Evolutionary conservation across 1,139 yeast species (phyloP).

Genomic region (Kodamaea arcana): DNA sequence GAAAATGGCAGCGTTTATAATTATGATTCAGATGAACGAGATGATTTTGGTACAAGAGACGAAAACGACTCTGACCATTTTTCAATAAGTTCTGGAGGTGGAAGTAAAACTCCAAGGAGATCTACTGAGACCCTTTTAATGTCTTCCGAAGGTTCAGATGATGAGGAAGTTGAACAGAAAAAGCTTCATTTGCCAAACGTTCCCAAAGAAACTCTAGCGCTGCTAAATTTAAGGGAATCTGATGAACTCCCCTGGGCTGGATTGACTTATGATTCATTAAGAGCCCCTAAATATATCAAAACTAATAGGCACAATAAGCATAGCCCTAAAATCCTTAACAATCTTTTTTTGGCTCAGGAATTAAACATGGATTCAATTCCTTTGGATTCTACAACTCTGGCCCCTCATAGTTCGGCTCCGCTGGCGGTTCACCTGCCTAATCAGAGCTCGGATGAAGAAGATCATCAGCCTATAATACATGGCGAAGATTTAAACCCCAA

Average conservation of each 20-base stretch:
- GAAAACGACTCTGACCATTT: conserved; percentile 6
- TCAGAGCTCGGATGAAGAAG: conserved; percentile 1
- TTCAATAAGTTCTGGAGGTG: conserved; percentile 4
- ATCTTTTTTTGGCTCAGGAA: conserved; percentile 80
- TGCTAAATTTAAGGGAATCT: conserved; percentile 5
- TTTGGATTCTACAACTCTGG: background rate
- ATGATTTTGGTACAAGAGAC: conserved; percentile 4
- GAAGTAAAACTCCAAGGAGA: background rate
- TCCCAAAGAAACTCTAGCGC: conserved; percentile 2
- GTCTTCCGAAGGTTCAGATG: background rate
- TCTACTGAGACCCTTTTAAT: background rate
- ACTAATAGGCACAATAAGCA: conserved; percentile 41
- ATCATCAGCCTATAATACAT: background rate
- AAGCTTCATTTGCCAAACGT: conserved; percentile 2
- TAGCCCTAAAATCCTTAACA: conserved; percentile 44
- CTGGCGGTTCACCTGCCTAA: no score
- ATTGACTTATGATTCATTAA: conserved; percentile 35
- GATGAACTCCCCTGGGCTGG: conserved; percentile 30
- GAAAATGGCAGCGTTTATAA: conserved; percentile 11
- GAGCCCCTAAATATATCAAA: conserved; percentile 53
- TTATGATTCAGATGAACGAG: conserved; percentile 11
- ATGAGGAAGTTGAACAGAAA: background rate
- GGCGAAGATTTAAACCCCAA: conserved; percentile 4
- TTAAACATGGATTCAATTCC: conserved; percentile 25
- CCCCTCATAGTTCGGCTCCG: conserved; percentile 1